Percentiles rank a stretch among this genome's conserved stretches.
Evolutionary conservation across 2,329 filamentous ascomycete species (phyloP).

Genomic region (Nakataea oryzae): DNA sequence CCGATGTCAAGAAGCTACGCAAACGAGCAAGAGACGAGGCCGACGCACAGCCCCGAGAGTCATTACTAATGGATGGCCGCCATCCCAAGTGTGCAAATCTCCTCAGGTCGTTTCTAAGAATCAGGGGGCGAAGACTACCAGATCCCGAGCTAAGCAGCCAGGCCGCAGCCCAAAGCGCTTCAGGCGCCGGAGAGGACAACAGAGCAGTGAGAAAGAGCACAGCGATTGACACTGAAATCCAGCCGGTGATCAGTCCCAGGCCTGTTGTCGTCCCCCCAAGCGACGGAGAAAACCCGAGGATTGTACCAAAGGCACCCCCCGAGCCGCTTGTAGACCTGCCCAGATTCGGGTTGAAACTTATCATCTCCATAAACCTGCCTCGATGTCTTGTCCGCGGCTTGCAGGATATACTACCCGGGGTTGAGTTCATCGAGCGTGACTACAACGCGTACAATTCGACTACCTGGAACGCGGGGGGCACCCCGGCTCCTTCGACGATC

Average conservation of each 20-base stretch:
- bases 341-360: constrained; percentile 7
- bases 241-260: too few species aligned
- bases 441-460: constrained; percentile 13
- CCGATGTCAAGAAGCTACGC: neutral
- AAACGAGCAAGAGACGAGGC: neutral
- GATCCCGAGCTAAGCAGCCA: neutral
- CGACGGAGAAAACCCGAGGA: neutral
- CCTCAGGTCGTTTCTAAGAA: neutral
- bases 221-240: neutral
- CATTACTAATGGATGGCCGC: neutral
- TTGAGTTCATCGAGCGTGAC: constrained; percentile 17
- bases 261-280: neutral
- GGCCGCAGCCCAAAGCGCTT: too few species aligned
- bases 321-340: constrained; percentile 10
- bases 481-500: constrained; percentile 7
- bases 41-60: neutral
- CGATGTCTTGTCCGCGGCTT: constrained; percentile 10
- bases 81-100: neutral
- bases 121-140: neutral
- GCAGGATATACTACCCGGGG: constrained; percentile 11
- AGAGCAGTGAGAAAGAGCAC: neutral
- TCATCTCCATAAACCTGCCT: constrained; percentile 15
- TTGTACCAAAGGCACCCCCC: constrained; percentile 7
- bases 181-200: too few species aligned
- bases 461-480: constrained; percentile 11